These are phyloP conservation scores for Rhodamnia rubescens DNA, from an alignment of 345 rosid species.

Conservation along the genomic window DNA sequence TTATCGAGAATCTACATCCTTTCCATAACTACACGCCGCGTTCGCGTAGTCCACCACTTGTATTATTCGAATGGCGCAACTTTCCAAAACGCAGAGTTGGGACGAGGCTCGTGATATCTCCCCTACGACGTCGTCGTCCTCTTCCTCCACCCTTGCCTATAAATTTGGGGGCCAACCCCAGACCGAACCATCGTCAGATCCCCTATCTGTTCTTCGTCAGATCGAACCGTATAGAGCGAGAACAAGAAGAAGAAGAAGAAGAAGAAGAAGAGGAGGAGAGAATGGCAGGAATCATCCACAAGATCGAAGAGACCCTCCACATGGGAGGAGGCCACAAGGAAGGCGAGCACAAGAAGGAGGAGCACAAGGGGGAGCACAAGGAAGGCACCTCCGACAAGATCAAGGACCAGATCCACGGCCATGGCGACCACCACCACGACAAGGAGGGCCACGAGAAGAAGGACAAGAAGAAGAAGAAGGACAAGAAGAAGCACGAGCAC, in stretches of 20 bases:
- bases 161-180: not conserved
- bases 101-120: too few species aligned
- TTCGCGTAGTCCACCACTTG: not conserved
- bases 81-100: not conserved
- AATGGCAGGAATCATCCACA: constrained; percentile 57
- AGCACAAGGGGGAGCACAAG: constrained; percentile 14
- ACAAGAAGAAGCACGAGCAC: constrained; percentile 11
- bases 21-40: not conserved
- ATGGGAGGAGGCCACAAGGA: constrained; percentile 53
- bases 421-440: not conserved
- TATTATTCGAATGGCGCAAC: not conserved
- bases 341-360: not conserved
- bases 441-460: constrained; percentile 17
- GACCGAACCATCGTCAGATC: not conserved
- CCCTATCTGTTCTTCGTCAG: not conserved
- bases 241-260: too few species aligned
- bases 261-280: too few species aligned
- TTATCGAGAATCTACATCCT: too few species aligned
- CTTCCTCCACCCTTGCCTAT: not conserved
- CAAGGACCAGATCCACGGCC: constrained; percentile 40
- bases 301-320: constrained; percentile 56
- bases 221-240: not conserved
- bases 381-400: constrained; percentile 35
- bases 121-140: not conserved
- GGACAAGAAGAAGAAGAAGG: constrained; percentile 15